These are phyloP conservation scores for Xerocomus minutiporus DNA, from an alignment of 1,284 basidiomycete species.

Conservation along the genomic window DNA sequence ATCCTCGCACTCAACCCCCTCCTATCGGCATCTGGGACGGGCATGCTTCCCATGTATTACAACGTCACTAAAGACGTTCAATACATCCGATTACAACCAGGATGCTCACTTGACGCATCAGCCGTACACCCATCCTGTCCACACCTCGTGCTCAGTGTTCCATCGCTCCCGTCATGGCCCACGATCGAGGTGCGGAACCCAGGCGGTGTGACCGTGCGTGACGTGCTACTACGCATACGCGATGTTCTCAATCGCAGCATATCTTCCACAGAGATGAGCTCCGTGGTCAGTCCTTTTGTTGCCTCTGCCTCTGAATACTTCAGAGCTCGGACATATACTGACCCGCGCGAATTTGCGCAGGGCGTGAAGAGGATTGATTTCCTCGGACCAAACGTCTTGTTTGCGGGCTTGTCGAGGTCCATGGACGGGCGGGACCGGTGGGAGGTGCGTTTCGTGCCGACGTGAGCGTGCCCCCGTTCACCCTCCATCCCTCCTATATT, in stretches of 20 bases:
- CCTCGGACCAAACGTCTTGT: slow-evolving; percentile 30
- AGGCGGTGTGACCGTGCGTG: slow-evolving; percentile 26
- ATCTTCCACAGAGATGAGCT: slow-evolving; percentile 23
- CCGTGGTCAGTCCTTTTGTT: slow-evolving; percentile 21
- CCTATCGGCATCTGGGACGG: slow-evolving; percentile 16
- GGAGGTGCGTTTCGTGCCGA: slow-evolving; percentile 23
- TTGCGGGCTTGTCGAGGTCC: slow-evolving; percentile 24
- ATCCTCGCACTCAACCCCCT: slow-evolving; percentile 30
- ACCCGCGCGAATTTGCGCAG: slow-evolving; percentile 34
- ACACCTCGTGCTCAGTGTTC: slow-evolving; percentile 18
- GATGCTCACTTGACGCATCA: slow-evolving; percentile 20
- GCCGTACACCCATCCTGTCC: slow-evolving; percentile 24
- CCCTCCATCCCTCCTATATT: background rate
- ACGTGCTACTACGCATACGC: slow-evolving; percentile 27
- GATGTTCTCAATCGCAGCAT: slow-evolving; percentile 27
- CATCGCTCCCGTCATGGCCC: slow-evolving; percentile 26
- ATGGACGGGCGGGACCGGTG: slow-evolving; percentile 25
- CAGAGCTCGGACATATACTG: slow-evolving; percentile 25
- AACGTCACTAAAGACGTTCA: slow-evolving; percentile 28
- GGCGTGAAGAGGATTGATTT: slow-evolving; percentile 33
- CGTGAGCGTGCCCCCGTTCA: slow-evolving; percentile 9
- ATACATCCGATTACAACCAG: slow-evolving; percentile 18
- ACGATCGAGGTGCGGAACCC: slow-evolving; percentile 31
- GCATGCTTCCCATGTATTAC: slow-evolving; percentile 19
- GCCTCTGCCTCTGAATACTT: slow-evolving; percentile 28